These are phyloP conservation scores for Phaeosphaeriaceae sp. DNA, from an alignment of 2,329 filamentous ascomycete genomes.

Conservation along the genomic window DNA sequence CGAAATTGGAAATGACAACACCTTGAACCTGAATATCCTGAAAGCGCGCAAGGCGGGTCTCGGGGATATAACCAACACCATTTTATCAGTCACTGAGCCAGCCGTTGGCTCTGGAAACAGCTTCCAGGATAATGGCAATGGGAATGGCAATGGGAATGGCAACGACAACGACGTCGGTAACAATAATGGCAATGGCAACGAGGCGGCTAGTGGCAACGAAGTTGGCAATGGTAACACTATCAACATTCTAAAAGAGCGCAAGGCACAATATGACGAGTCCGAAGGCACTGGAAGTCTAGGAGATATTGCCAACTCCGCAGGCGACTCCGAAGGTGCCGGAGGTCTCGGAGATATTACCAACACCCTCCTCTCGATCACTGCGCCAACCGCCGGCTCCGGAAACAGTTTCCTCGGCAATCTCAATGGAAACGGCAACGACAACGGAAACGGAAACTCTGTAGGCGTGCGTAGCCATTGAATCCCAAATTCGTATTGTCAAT, in stretches of 20 bases:
- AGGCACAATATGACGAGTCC: background rate
- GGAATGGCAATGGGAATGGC: conserved; percentile 13
- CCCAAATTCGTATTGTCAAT: too few species aligned
- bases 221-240: conserved; percentile 17
- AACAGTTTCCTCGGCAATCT: conserved; percentile 6
- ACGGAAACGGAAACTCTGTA: conserved; percentile 10
- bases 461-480: conserved; percentile 2
- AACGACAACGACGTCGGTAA: conserved; percentile 9
- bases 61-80: conserved; percentile 7
- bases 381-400: conserved; percentile 7
- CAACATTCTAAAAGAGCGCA: conserved; percentile 1
- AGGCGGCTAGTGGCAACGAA: conserved; percentile 7
- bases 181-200: conserved; percentile 18
- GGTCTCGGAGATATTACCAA: conserved; percentile 3
- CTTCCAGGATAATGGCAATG: conserved; percentile 3
- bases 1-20: conserved; percentile 3
- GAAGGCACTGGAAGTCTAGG: background rate
- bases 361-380: conserved; percentile 14
- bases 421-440: conserved; percentile 10
- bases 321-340: too few species aligned
- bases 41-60: too few species aligned
- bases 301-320: conserved; percentile 8
- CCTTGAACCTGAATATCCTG: too few species aligned
- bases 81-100: conserved; percentile 16
- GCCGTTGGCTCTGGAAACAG: conserved; percentile 8